A percentile compares a stretch with the other conserved stretches of the same genome.
Conservation (phyloP, 805 yeast species). For the Candida chilensis region DNA sequence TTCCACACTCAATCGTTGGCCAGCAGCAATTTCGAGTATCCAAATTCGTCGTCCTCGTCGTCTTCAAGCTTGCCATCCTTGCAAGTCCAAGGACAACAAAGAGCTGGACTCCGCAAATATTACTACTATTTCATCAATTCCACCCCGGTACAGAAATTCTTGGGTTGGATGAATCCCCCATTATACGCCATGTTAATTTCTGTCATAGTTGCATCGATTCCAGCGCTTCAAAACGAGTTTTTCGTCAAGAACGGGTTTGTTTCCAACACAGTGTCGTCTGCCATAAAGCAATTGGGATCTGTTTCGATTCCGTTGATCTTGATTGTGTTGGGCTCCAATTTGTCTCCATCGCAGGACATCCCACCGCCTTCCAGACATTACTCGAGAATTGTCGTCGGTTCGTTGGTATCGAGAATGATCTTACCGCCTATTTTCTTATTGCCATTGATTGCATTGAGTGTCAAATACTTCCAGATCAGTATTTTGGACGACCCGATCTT, state of each 20-base stretch:
- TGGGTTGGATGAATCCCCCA: conserved; percentile 69
- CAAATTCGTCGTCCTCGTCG: not conserved
- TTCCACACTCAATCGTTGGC: no score
- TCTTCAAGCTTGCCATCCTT: not conserved
- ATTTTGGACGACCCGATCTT: conserved; percentile 78
- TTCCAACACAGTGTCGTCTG: conserved; percentile 54
- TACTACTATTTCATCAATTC: not conserved
- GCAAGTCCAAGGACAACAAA: not conserved
- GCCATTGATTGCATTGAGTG: conserved; percentile 58
- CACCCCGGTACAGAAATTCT: conserved; percentile 10
- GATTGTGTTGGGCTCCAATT: conserved; percentile 71
- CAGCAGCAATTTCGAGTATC: no score
- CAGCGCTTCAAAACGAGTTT: conserved; percentile 45
- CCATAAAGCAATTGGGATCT: conserved; percentile 58
- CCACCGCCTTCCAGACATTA: conserved; percentile 61
- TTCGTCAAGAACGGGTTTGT: conserved; percentile 53
- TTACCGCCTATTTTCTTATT: conserved; percentile 60
- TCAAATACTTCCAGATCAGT: conserved; percentile 54
- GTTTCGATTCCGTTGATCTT: conserved; percentile 74
- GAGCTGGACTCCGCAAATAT: not conserved
- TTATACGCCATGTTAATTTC: conserved; percentile 67
- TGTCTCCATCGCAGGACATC: conserved; percentile 58
- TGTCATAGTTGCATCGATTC: conserved; percentile 60
- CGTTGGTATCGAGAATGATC: conserved; percentile 71
- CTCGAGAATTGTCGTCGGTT: conserved; percentile 54